Percentiles rank a stretch among this genome's conserved stretches.
Conservation (phyloP, 2,329 filamentous ascomycete genomes). For the Fusarium haematococcum region DNA sequence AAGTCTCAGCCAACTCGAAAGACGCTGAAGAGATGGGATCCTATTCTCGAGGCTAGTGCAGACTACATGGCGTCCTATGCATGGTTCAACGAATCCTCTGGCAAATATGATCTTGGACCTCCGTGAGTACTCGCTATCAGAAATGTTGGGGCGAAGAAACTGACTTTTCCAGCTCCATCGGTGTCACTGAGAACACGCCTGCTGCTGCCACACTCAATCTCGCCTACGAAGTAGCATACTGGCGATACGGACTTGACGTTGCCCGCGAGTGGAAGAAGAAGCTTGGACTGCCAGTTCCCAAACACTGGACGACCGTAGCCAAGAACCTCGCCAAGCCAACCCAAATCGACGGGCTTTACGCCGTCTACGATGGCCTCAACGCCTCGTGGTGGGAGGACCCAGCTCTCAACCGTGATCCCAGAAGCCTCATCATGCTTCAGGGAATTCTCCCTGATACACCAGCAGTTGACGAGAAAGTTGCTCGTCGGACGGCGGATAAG, state of each 20-base stretch:
- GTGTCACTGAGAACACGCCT: constrained; percentile 67
- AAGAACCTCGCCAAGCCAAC: constrained; percentile 67
- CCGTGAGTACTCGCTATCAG: constrained; percentile 40
- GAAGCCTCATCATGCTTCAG: constrained; percentile 58
- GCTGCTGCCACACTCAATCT: constrained; percentile 69
- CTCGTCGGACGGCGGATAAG: constrained; percentile 52
- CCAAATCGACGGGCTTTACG: constrained; percentile 61
- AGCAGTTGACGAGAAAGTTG: constrained; percentile 51
- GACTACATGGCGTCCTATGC: constrained; percentile 71
- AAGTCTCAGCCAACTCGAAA: constrained; percentile 40
- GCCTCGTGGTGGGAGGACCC: constrained; percentile 57
- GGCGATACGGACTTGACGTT: constrained; percentile 69
- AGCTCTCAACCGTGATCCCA: constrained; percentile 54
- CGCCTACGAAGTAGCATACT: constrained; percentile 71
- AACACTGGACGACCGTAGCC: constrained; percentile 60
- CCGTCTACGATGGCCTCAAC: constrained; percentile 65
- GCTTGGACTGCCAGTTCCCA: constrained; percentile 56
- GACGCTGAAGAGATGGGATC: constrained; percentile 65
- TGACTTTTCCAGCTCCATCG: constrained; percentile 48
- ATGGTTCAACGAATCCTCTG: constrained; percentile 63
- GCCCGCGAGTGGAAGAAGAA: constrained; percentile 65
- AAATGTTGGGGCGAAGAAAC: background rate
- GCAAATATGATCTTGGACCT: constrained; percentile 62
- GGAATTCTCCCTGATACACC: constrained; percentile 57
- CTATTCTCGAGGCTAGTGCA: constrained; percentile 61